Evolutionary conservation across 371 early-diverging fungal genomes (phyloP).

Genomic region (Saksenaea vasiformis): DNA sequence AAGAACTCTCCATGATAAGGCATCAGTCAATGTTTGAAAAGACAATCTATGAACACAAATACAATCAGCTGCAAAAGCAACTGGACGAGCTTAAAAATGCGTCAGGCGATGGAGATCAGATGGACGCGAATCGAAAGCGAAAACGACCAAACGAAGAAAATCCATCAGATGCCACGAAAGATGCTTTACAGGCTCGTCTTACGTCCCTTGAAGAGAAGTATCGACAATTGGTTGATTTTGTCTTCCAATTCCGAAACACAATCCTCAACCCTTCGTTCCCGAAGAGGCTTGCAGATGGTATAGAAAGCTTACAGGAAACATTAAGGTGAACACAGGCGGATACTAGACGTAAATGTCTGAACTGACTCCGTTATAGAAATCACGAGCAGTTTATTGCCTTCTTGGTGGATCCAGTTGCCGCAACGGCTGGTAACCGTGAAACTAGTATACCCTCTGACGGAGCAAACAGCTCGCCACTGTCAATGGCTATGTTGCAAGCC

Average conservation of each 20-base stretch:
- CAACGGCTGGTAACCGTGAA: background rate
- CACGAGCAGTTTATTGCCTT: slow-evolving; percentile 17
- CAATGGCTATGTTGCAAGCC: background rate
- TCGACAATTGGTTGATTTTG: slow-evolving; percentile 10
- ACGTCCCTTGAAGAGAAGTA: slow-evolving; percentile 3
- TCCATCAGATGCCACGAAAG: background rate
- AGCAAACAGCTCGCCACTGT: background rate
- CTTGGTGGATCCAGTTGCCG: slow-evolving; percentile 19
- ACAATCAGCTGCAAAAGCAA: background rate
- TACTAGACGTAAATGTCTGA: background rate
- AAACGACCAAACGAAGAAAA: background rate
- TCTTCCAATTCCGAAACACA: slow-evolving; percentile 15
- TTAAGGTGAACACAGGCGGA: background rate
- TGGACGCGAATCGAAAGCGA: background rate
- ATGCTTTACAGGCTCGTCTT: background rate
- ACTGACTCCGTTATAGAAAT: slow-evolving; percentile 1
- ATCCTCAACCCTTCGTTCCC: slow-evolving; percentile 17
- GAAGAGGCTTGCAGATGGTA: background rate
- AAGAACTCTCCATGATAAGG: background rate
- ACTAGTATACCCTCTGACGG: background rate
- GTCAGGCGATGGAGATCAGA: background rate
- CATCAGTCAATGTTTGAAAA: background rate
- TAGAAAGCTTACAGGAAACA: slow-evolving; percentile 2
- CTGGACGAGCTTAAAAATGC: background rate
- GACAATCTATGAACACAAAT: slow-evolving; percentile 1